Base-by-base conservation (phyloP, 139 green algal genomes). In the Auxenochlorella pyrenoidosa region DNA sequence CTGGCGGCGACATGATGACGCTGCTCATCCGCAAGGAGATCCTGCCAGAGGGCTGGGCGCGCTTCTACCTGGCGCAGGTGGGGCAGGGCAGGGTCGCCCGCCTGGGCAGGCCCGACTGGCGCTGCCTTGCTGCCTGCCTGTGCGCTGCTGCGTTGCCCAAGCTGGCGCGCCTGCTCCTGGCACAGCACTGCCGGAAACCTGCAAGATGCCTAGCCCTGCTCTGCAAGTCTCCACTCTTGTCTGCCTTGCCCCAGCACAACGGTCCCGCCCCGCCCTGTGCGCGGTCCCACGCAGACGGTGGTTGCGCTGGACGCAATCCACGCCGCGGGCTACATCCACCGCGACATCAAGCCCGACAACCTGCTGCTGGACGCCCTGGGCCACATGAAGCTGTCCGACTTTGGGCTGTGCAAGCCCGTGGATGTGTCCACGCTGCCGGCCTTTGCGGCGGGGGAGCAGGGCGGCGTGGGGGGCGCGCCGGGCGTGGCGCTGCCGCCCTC, bases 271-370 rank as follows among this genome's bases (percentile, higher is more conserved):
- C 18, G 0, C 19, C 51, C 26, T n/a, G 15, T 63, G 54, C 15
- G 15, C 3, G 13, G 54, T 22, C 47, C 47, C 19, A 3, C 26
- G 32, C 88, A 90, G 80, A 92, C 80, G 0, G 95, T 99, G 79
- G 86, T 98, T 34, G 96, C 96, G 12, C 92, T 99, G 26, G 95
- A 98, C 85, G 91, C 90, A 71, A 97, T 99, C 78, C 97, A 99
- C 93, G 90, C 86, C 43, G 88, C 94, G 70, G 93, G 94, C 76
- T 99, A 98, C 93, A 99, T 99, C 44, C 97, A 99, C 91, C 93
- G 97, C 47, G 96, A 99, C 91, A 99, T 99, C 88, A 99, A 99
- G 89, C 97, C 97, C 1, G 97, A 99, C 92, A 99, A 99, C 90
- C 89, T 99, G 87, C 94, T 99, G 83, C 92, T 99, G 40, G 95